Conservation (phyloP, 306 rosid genomes). For the Inga laurina region DNA sequence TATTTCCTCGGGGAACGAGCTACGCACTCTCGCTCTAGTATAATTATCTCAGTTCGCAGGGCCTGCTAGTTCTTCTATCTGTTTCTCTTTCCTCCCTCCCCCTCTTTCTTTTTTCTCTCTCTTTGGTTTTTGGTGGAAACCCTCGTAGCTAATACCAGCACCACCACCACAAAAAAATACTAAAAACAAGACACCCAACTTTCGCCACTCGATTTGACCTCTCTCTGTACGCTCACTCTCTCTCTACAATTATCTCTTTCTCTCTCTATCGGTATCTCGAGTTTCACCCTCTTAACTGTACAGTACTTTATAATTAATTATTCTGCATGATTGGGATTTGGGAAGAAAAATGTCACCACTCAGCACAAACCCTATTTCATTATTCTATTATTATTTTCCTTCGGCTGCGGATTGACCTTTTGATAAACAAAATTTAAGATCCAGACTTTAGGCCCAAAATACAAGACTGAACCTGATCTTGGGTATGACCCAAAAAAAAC, state of each 20-base stretch:
- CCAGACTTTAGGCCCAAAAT: neutral
- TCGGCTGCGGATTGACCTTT: neutral
- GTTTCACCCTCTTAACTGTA: slow-evolving; percentile 19
- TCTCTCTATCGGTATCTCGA: slow-evolving; percentile 34
- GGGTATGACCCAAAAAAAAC: no score
- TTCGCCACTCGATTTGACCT: slow-evolving; percentile 90
- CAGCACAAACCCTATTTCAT: neutral
- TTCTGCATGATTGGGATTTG: slow-evolving; percentile 46
- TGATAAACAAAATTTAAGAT: slow-evolving; percentile 5
- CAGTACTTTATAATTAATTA: slow-evolving; percentile 26
- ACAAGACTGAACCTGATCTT: neutral
- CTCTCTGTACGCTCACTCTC: slow-evolving; percentile 26
- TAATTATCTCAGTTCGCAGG: slow-evolving; percentile 45
- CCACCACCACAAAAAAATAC: slow-evolving; percentile 64
- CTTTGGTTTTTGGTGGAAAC: slow-evolving; percentile 43
- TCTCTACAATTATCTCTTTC: slow-evolving; percentile 2
- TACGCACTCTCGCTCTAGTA: slow-evolving; percentile 41
- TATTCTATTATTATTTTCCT: neutral
- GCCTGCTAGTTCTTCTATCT: neutral
- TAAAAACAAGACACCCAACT: slow-evolving; percentile 56
- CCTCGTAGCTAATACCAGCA: slow-evolving; percentile 45
- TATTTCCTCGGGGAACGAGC: slow-evolving; percentile 41
- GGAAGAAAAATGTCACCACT: slow-evolving; percentile 23
- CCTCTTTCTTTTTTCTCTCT: neutral
- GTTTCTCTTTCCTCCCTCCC: neutral